A percentile compares a stretch with the other conserved stretches of the same genome.
Conservation (phyloP, 108 stramenopile genomes). For the Cyclotella baltica region DNA sequence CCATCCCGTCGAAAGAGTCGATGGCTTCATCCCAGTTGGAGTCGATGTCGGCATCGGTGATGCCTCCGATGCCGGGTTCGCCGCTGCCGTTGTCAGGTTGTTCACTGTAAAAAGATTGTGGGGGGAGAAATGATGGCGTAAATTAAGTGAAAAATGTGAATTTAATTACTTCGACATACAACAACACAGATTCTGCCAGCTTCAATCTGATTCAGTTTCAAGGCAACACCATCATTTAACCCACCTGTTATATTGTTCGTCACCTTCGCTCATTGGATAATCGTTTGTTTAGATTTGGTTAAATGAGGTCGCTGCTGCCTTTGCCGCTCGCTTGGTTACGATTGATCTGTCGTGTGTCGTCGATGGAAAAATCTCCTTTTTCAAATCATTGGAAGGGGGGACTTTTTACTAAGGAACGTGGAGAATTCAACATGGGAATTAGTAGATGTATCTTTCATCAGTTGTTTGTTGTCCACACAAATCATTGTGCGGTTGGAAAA, state of each 20-base stretch:
- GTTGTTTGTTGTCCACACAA: background rate
- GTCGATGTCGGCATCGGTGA: conserved; percentile 90
- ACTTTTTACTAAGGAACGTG: background rate
- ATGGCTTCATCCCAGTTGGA: conserved; percentile 95
- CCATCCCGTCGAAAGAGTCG: conserved; percentile 97
- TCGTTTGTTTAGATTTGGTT: background rate
- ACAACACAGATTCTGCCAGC: no score
- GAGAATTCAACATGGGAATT: background rate
- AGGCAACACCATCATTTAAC: conserved; percentile 11
- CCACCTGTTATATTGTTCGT: conserved; percentile 53
- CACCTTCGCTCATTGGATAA: conserved; percentile 57
- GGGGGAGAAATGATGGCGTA: background rate
- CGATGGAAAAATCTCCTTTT: background rate
- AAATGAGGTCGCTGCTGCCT: no score
- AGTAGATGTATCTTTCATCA: background rate
- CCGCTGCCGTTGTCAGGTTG: conserved; percentile 46
- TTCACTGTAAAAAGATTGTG: conserved; percentile 26
- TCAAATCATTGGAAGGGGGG: background rate
- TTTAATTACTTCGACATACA: no score
- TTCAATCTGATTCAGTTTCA: no score
- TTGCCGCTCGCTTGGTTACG: no score
- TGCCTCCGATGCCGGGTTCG: conserved; percentile 61
- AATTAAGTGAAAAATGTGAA: background rate
- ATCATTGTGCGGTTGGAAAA: background rate
- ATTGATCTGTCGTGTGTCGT: background rate